Conservation (phyloP, 2,329 filamentous ascomycete genomes). For the Aureobasidium subglaciale region DNA sequence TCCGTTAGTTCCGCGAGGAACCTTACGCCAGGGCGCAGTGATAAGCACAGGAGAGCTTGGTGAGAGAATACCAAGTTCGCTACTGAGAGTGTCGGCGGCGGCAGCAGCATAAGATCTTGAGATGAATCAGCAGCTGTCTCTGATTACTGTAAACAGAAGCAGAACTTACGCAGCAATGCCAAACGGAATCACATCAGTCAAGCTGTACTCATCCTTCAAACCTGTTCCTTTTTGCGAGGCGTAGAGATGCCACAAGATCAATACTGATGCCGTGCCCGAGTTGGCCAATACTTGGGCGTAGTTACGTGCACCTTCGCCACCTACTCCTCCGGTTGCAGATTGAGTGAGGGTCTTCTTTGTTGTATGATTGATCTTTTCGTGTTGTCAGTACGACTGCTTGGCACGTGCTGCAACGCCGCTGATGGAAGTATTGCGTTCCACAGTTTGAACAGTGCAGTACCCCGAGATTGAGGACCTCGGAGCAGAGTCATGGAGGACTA, state of each 20-base stretch:
- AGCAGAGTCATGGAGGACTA: constrained; percentile 16
- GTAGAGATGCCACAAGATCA: constrained; percentile 44
- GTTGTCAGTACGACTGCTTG: neutral
- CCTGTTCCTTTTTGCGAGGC: neutral
- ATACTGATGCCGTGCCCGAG: constrained; percentile 66
- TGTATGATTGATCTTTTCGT: constrained; percentile 68
- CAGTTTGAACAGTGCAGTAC: neutral
- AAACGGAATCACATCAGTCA: constrained; percentile 26
- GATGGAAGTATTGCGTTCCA: neutral
- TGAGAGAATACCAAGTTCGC: constrained; percentile 88
- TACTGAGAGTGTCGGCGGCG: constrained; percentile 87
- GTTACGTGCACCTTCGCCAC: constrained; percentile 75
- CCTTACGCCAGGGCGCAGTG: constrained; percentile 69
- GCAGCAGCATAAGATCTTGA: constrained; percentile 71
- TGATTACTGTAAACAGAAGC: too few relatives aligned
- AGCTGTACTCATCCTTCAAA: constrained; percentile 18
- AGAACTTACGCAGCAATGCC: constrained; percentile 3
- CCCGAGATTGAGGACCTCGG: neutral
- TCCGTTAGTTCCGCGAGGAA: constrained; percentile 88
- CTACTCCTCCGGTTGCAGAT: constrained; percentile 62
- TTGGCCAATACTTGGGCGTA: constrained; percentile 89
- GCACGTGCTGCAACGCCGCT: neutral
- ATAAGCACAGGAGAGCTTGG: constrained; percentile 71
- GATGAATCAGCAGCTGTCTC: neutral
- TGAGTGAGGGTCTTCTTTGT: constrained; percentile 77